Evolutionary conservation across 192 early-diverging fungal genomes (phyloP), one percentile per base, ranked within the genome.

Genomic region (Gamsiella multidivaricata): DNA sequence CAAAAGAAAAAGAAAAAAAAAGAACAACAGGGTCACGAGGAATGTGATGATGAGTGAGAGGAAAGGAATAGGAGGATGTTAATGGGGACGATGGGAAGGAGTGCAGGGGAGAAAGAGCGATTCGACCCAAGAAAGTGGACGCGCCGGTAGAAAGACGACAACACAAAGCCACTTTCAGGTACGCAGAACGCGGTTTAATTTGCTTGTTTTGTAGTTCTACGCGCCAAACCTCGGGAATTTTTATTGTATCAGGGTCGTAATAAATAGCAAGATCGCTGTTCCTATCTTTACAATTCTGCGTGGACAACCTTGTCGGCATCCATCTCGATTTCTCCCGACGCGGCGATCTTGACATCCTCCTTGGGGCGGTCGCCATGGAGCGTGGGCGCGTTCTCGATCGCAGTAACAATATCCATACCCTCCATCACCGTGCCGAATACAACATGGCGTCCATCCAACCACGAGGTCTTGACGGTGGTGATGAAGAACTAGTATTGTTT

Each of bases 391-490:
- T 81, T 81, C 81, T 97, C 95, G 64, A 98, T 89, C 47, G 85
- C 85, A 32, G 80, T 81, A 61, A 97, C 91, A 64, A 97, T 81
- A 45, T 90, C 85, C 82, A 86, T 85, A 32, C 91, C 93, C 71
- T 92, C 91, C 23, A 96, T 49, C 32, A 97, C 94, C 60, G 87
- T 87, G 41, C 96, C 97, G 84, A 98, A 98, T 26, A 98, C 94
- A 51, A 98, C 96, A 63, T 98, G 95, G 63, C 91, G 92, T 54
- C 87, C 85, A 81, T 98, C 95, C 76, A 99, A 83, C 88, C 94
- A 95, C 15, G 88, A 54, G 28, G 95, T 98, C 80, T 86, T 83
- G 33, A 89, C 91, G 28, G 95, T 97, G 57, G 92, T 93, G 73
- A 98, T 92, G 76, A 97, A 97, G 87, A 97, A 97, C 89, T 94